These are phyloP conservation scores for Phytophthora sp. DNA, from an alignment of 352 stramenopile genomes.

Conservation along the genomic window DNA sequence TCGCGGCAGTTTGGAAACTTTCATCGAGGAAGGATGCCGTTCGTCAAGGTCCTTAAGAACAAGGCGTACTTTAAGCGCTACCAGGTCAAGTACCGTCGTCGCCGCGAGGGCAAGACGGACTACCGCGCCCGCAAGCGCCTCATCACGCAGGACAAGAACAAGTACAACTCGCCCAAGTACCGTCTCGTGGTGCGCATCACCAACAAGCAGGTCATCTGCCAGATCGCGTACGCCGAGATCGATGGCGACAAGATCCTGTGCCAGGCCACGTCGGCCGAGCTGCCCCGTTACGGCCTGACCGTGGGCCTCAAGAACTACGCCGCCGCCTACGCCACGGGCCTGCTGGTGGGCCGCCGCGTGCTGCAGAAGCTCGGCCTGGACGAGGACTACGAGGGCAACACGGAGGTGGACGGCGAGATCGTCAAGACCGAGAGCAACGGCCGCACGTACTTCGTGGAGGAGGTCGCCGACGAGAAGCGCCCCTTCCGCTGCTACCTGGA, in stretches of 20 bases:
- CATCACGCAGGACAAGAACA: constrained; percentile 99
- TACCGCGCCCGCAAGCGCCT: constrained; percentile 99
- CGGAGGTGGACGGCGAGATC: constrained; percentile 95
- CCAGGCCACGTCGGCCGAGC: constrained; percentile 95
- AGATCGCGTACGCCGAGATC: constrained; percentile 99
- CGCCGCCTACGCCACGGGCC: constrained; percentile 97
- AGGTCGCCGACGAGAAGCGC: constrained; percentile 98
- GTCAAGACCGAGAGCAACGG: constrained; percentile 95
- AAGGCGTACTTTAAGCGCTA: constrained; percentile 99
- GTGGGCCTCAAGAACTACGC: constrained; percentile 99
- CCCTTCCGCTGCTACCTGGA: constrained; percentile 98
- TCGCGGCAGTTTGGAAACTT: constrained; percentile 70
- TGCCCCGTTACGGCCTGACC: constrained; percentile 96
- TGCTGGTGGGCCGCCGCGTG: constrained; percentile 95
- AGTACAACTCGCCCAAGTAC: constrained; percentile 99
- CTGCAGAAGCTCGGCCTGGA: constrained; percentile 98
- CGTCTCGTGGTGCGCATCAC: constrained; percentile 96
- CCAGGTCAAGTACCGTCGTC: constrained; percentile 98
- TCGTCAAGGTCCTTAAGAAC: constrained; percentile 99
- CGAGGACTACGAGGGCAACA: constrained; percentile 98
- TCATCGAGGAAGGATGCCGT: constrained; percentile 84
- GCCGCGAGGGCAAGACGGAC: constrained; percentile 99
- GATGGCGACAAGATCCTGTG: constrained; percentile 97
- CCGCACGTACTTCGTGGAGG: constrained; percentile 99
- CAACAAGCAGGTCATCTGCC: constrained; percentile 97